Evolutionary conservation across 768 basidiomycete species (phyloP).

Genomic region (Coprinopsis strossmayeri): DNA sequence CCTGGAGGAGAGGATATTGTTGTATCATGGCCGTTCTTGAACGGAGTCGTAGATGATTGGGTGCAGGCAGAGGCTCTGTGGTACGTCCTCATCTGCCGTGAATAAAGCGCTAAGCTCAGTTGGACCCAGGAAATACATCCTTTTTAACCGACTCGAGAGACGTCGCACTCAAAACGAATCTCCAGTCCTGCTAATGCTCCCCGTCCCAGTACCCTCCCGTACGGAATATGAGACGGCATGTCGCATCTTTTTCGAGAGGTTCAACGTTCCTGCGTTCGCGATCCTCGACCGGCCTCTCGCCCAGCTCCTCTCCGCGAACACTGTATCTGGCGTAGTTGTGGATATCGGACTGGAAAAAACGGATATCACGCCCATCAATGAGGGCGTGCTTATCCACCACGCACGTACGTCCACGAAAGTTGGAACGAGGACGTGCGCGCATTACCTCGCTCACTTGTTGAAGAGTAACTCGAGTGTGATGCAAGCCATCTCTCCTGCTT

Average conservation of each 20-base stretch:
- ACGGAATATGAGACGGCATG: conserved; percentile 65
- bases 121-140: conserved; percentile 67
- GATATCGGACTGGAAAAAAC: conserved; percentile 76
- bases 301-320: conserved; percentile 73
- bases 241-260: conserved; percentile 87
- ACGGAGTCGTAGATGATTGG: conserved; percentile 71
- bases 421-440: conserved; percentile 67
- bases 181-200: conserved; percentile 71
- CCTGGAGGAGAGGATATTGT: conserved; percentile 68
- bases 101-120: not conserved
- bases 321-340: conserved; percentile 67
- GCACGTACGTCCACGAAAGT: conserved; percentile 52
- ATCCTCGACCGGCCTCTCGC: conserved; percentile 80
- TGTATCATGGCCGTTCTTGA: conserved; percentile 78
- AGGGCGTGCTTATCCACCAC: conserved; percentile 55
- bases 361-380: conserved; percentile 73
- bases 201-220: conserved; percentile 52
- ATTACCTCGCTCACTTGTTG: conserved; percentile 69
- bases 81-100: conserved; percentile 35
- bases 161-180: conserved; percentile 85
- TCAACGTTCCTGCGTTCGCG: conserved; percentile 81
- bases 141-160: conserved; percentile 69
- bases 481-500: conserved; percentile 48
- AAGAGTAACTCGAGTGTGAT: conserved; percentile 62
- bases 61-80: conserved; percentile 85